Evolutionary conservation across 208 protist genomes (phyloP), one percentile per base, ranked within the genome.

Genomic region (Crithidia sp.): DNA sequence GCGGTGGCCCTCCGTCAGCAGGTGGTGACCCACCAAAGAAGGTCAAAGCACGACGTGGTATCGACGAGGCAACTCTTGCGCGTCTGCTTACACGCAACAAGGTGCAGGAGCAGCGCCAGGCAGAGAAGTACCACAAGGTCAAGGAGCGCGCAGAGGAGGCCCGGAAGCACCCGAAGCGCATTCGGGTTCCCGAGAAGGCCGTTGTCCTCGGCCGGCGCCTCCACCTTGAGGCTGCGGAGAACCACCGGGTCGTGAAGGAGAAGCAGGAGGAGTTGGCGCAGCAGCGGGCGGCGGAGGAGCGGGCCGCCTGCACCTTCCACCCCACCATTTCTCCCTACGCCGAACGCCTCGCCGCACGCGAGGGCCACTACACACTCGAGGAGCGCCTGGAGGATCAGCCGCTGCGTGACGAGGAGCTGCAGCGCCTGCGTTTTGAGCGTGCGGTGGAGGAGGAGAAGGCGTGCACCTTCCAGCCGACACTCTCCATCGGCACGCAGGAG

Each of bases 251-350:
- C 3, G 39, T 80, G 64, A 74, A 71, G 64, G 19, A 53, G 49
- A 19, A 76, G 66, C 76, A 69, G 60, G 65, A 69, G 17, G 67
- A 85, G 44, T 69, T 60, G 65, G 59, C 69, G 37, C 61, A n/a
- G 40, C 54, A 79, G 66, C 37, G 45, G 44, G 60, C 17, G 53
- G 68, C 61, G 37, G 67, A 81, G 66, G 60, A 77, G 49, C 78
- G 77, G 17, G 71, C 83, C 66, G 74, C 68, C 67, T 85, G 76
- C 61, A 88, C 83, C 44, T 95, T 95, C 67, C 68, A 76, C 56
- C 91, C 91, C 10, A 73, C 76, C 62, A 86, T 95, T 50, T 90
- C 91, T 8, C 37, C 49, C 9, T 78, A 84, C 50, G 83, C 91
- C 3, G 75, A 77, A 16, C 54, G 61, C 10, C 50, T 91, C 2